These are phyloP conservation scores for Colletotrichum sp. DNA, from an alignment of 2,329 filamentous ascomycete genomes.

Conservation along the genomic window DNA sequence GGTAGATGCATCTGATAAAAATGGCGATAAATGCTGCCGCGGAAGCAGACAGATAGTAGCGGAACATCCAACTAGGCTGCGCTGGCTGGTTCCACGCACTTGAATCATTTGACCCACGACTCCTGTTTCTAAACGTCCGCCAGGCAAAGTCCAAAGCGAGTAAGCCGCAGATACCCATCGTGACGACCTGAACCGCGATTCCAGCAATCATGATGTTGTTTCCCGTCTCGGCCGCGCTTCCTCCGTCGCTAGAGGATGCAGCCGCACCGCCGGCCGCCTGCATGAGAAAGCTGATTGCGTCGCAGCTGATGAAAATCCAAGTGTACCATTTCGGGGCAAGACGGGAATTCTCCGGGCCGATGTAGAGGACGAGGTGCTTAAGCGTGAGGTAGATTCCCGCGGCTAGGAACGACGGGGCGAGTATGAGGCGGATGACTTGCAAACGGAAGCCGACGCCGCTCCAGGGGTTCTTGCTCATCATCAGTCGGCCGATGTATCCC, in stretches of 20 bases:
- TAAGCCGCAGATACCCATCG: background rate
- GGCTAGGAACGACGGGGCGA: conserved; percentile 17
- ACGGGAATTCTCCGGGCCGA: background rate
- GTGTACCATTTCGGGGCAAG: conserved; percentile 42
- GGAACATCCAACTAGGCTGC: background rate
- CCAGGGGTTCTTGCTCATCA: conserved; percentile 15
- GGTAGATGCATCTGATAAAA: background rate
- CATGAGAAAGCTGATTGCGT: conserved; percentile 58
- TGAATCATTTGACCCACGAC: background rate
- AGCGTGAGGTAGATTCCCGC: conserved; percentile 19
- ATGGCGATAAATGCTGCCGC: background rate
- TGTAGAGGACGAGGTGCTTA: conserved; percentile 1
- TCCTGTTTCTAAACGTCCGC: background rate
- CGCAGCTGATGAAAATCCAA: conserved; percentile 62
- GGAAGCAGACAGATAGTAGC: background rate
- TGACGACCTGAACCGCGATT: background rate
- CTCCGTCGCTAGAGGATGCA: conserved; percentile 21
- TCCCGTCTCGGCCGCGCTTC: background rate
- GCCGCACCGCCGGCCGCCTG: conserved; percentile 63
- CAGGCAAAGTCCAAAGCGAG: background rate
- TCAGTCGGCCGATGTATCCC: conserved; percentile 19
- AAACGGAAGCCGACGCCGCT: background rate
- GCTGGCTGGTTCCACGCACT: background rate
- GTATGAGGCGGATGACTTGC: conserved; percentile 15
- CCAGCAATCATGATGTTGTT: background rate